Conservation (phyloP, 2,329 filamentous ascomycete species). For the Fusarium sp. region DNA sequence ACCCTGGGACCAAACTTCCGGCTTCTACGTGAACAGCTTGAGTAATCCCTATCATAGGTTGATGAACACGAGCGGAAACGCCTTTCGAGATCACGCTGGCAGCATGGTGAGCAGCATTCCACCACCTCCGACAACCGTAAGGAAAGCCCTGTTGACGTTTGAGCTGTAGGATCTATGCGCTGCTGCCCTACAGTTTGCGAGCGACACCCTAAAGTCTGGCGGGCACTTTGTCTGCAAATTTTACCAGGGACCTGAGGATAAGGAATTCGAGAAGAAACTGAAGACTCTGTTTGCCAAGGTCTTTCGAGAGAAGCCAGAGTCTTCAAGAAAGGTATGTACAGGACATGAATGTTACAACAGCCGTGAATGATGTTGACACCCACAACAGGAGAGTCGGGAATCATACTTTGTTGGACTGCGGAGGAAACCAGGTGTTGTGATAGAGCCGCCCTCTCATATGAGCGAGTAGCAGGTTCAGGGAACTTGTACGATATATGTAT, state of each 20-base stretch:
- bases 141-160: not conserved
- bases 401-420: constrained; percentile 82
- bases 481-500: not conserved
- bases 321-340: constrained; percentile 75
- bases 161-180: constrained; percentile 79
- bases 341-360: not conserved
- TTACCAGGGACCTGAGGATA: constrained; percentile 90
- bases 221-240: constrained; percentile 98
- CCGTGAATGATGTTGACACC: constrained; percentile 2
- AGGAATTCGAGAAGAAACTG: constrained; percentile 75
- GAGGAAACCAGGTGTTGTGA: constrained; percentile 61
- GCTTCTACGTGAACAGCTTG: constrained; percentile 85
- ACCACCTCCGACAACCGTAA: not conserved
- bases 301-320: constrained; percentile 86
- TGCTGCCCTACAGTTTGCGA: constrained; percentile 84
- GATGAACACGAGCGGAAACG: constrained; percentile 96
- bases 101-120: constrained; percentile 78
- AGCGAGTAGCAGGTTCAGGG: not conserved
- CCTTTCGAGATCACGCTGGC: constrained; percentile 85
- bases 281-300: constrained; percentile 81
- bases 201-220: constrained; percentile 79
- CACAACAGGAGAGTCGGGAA: constrained; percentile 66
- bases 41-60: constrained; percentile 97
- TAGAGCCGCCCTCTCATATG: constrained; percentile 20
- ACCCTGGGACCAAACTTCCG: constrained; percentile 85